These are phyloP conservation scores for Hypoxylon rickii DNA, from an alignment of 495 filamentous ascomycete genomes.

Conservation along the genomic window DNA sequence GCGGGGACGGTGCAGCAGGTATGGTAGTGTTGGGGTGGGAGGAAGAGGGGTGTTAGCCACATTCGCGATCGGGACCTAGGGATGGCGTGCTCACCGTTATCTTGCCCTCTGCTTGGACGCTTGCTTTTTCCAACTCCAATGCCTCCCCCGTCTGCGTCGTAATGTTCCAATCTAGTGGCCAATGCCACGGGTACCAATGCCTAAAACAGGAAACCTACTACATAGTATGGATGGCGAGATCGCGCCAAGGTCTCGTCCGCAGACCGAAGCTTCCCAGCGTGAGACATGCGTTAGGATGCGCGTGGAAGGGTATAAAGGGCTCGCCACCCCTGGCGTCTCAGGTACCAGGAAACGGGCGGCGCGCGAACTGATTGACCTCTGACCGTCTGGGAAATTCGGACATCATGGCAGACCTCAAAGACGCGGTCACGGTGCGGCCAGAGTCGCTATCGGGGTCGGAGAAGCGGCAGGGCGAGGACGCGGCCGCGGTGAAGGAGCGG, in stretches of 20 bases:
- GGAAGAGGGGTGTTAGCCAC: background rate
- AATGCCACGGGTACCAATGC: slow-evolving; percentile 11
- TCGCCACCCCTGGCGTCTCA: no score
- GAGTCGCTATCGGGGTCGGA: slow-evolving; percentile 23
- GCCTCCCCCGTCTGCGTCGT: background rate
- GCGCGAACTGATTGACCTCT: no score
- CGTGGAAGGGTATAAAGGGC: no score
- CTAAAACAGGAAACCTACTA: slow-evolving; percentile 16
- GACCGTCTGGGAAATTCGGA: background rate
- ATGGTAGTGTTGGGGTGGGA: background rate
- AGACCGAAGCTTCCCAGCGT: background rate
- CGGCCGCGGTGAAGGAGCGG: slow-evolving; percentile 7
- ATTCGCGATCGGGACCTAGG: slow-evolving; percentile 10
- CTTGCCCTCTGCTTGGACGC: background rate
- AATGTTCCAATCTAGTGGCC: background rate
- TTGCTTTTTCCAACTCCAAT: background rate
- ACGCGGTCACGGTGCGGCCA: slow-evolving; percentile 5
- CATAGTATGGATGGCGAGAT: slow-evolving; percentile 22
- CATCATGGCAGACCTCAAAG: slow-evolving; percentile 23
- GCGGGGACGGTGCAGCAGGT: slow-evolving; percentile 2
- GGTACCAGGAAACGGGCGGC: no score
- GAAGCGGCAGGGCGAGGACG: slow-evolving; percentile 5
- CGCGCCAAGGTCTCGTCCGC: slow-evolving; percentile 8
- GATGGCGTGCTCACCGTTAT: slow-evolving; percentile 16
- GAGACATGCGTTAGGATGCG: no score